A percentile compares a stretch with the other conserved stretches of the same genome.
phyloP scores from a whole-genome alignment of 2,329 filamentous ascomycete species.

The Neofusicoccum cordaticola region DNA sequence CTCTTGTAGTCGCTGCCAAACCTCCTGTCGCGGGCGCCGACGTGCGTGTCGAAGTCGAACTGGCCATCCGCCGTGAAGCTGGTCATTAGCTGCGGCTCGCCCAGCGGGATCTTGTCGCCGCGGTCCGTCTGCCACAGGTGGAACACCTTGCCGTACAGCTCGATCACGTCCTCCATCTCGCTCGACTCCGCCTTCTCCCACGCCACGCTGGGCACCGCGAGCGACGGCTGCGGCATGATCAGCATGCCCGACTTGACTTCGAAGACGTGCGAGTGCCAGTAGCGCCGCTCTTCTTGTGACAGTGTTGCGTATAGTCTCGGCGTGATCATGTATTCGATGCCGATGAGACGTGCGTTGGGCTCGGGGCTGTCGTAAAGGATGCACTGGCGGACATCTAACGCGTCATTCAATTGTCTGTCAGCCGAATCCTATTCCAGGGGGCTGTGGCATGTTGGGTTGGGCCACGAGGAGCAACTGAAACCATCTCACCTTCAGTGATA shows the following conservation, averaged over 20 bases:
- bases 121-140: constrained; percentile 84
- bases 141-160: constrained; percentile 78
- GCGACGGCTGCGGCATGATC: constrained; percentile 64
- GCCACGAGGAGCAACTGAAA: background rate
- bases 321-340: constrained; percentile 76
- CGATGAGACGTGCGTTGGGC: constrained; percentile 69
- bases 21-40: constrained; percentile 53
- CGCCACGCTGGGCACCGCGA: constrained; percentile 52
- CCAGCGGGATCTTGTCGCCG: constrained; percentile 63
- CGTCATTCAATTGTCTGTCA: background rate
- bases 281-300: constrained; percentile 62
- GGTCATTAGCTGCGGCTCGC: constrained; percentile 62
- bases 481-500: constrained; percentile 57
- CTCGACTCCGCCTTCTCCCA: constrained; percentile 77
- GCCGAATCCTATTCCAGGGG: background rate
- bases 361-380: constrained; percentile 74
- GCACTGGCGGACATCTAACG: constrained; percentile 72
- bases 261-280: constrained; percentile 77
- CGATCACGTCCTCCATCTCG: constrained; percentile 75
- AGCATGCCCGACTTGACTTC: constrained; percentile 78
- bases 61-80: constrained; percentile 55
- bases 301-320: constrained; percentile 66
- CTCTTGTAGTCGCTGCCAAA: constrained; percentile 51
- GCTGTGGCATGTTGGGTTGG: background rate
- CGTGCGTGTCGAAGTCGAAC: constrained; percentile 45